Evolutionary conservation across 192 early-diverging fungal genomes (phyloP).

Genomic region (Gorgonomyces haynaldii): DNA sequence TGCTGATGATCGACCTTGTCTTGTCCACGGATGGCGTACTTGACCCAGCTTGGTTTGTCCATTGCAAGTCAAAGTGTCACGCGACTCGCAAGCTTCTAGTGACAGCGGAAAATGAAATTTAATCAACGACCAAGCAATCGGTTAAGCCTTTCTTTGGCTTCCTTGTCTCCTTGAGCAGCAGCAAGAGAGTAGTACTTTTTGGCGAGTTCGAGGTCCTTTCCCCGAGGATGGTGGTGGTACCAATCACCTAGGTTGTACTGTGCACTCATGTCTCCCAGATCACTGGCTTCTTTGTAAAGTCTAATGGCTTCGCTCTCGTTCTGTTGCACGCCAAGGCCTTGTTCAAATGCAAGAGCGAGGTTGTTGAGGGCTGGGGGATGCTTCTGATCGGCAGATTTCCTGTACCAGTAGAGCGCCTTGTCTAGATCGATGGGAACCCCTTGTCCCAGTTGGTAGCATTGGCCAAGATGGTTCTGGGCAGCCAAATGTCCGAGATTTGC

Average conservation of each 20-base stretch:
- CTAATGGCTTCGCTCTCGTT: neutral
- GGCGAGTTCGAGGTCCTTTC: neutral
- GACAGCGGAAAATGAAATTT: too few species aligned
- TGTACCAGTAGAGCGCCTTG: neutral
- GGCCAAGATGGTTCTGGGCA: constrained; percentile 6
- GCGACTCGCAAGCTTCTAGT: too few species aligned
- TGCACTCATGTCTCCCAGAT: neutral
- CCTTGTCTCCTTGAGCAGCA: neutral
- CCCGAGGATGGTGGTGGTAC: neutral
- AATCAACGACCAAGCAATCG: too few species aligned
- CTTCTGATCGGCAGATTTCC: constrained; percentile 12
- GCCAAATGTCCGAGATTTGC: neutral
- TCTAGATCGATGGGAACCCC: neutral
- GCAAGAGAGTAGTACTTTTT: neutral
- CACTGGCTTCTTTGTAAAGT: neutral
- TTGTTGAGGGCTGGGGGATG: neutral
- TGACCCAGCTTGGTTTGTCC: too few species aligned
- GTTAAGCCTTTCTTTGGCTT: neutral
- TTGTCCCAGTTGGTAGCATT: neutral
- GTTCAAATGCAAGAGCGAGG: neutral
- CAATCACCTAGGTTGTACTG: neutral
- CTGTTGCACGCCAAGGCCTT: neutral
- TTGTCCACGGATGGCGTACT: too few species aligned
- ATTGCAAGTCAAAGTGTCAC: too few species aligned
- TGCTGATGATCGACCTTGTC: too few species aligned